A percentile compares a stretch with the other conserved stretches of the same genome.
Conservation (phyloP, 371 early-diverging fungal genomes). For the Zopfochytrium polystomum region DNA sequence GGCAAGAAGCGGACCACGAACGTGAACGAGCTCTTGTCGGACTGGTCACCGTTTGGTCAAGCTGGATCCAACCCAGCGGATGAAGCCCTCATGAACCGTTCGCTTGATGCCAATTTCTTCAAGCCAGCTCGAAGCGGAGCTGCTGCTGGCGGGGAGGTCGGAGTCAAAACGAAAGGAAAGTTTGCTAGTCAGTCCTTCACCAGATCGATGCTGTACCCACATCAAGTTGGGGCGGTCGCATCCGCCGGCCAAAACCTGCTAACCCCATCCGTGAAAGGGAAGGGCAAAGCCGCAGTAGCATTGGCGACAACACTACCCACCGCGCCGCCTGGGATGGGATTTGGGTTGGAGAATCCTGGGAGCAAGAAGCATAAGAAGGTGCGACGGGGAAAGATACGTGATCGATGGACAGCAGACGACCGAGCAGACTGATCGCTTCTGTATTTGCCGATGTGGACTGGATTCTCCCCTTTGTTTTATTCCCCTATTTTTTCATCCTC, state of each 20-base stretch:
- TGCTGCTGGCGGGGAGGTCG: constrained; percentile 12
- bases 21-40: too few relatives aligned
- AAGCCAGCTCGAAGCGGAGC: constrained; percentile 3
- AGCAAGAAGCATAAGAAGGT: constrained; percentile 79
- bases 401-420: constrained; percentile 43
- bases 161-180: constrained; percentile 36
- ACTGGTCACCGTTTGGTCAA: too few relatives aligned
- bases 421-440: constrained; percentile 22
- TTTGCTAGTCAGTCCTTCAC: constrained; percentile 24
- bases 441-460: too few relatives aligned
- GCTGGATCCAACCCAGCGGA: constrained; percentile 8
- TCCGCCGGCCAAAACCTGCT: constrained; percentile 17
- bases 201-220: constrained; percentile 32
- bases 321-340: constrained; percentile 18
- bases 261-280: constrained; percentile 17
- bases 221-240: constrained; percentile 29
- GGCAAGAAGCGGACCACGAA: constrained; percentile 13
- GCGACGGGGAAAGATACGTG: constrained; percentile 56
- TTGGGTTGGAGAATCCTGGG: constrained; percentile 32
- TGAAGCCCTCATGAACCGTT: constrained; percentile 13
- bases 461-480: too few relatives aligned
- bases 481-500: too few relatives aligned
- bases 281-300: constrained; percentile 6
- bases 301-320: constrained; percentile 9
- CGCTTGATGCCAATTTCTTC: constrained; percentile 40